Evolutionary conservation across 345 rosid genomes (phyloP).

Genomic region (Euphorbia tirucalli): DNA sequence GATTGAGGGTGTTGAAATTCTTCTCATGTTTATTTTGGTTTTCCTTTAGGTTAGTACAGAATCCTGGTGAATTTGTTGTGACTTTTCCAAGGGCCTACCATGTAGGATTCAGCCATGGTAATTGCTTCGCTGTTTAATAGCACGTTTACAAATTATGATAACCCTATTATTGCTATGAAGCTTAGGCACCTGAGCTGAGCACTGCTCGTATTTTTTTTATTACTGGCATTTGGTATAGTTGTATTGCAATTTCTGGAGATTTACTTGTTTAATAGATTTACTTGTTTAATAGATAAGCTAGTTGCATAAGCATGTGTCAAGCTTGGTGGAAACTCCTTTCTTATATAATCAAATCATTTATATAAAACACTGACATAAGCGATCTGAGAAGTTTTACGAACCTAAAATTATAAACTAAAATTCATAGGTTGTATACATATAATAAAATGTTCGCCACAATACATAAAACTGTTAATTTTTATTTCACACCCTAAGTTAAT

Average conservation of each 20-base stretch:
- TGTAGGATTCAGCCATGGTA: slow-evolving; percentile 99
- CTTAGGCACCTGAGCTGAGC: neutral
- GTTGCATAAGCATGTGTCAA: neutral
- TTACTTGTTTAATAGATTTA: no score
- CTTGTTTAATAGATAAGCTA: neutral
- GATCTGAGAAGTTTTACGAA: neutral
- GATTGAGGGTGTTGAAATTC: slow-evolving; percentile 16
- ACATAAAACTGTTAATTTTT: neutral
- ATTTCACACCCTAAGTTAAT: neutral
- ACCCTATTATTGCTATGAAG: slow-evolving; percentile 6
- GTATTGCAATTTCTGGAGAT: neutral
- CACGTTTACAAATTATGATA: slow-evolving; percentile 11
- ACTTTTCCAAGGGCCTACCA: slow-evolving; percentile 99
- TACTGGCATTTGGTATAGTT: slow-evolving; percentile 17
- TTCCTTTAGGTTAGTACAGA: slow-evolving; percentile 77
- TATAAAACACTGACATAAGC: neutral
- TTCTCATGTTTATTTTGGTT: slow-evolving; percentile 26
- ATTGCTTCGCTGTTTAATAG: slow-evolving; percentile 33
- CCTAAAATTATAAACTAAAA: neutral
- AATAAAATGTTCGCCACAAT: neutral
- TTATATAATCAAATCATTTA: neutral
- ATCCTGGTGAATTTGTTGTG: slow-evolving; percentile 99
- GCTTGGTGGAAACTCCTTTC: neutral
- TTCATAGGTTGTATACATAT: neutral
- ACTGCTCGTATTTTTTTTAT: neutral